Percentiles rank a stretch among this genome's conserved stretches.
phyloP scores from a whole-genome alignment of 176 grass and related monocot genomes.

The Avena atlantica region DNA sequence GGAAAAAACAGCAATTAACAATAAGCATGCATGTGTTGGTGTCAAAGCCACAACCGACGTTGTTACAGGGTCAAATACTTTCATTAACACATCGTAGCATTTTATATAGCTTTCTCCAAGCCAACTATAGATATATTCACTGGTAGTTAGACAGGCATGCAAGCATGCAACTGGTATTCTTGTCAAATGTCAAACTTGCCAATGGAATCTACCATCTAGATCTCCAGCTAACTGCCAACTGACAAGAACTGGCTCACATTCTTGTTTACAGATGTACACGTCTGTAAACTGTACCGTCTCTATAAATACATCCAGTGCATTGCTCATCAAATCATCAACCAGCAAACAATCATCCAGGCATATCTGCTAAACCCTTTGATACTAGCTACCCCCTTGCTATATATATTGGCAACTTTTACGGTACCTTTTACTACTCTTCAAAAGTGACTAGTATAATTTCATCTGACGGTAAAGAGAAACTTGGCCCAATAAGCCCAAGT shows the following conservation, averaged over 20 bases:
- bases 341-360: too few relatives aligned
- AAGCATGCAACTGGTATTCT: background rate
- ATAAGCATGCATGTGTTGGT: background rate
- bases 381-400: background rate
- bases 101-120: too few relatives aligned
- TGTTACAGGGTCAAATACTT: background rate
- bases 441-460: too few relatives aligned
- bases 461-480: too few relatives aligned
- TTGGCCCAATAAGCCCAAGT: too few relatives aligned
- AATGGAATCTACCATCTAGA: too few relatives aligned
- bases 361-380: background rate
- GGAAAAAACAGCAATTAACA: background rate
- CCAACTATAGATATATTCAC: too few relatives aligned
- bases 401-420: too few relatives aligned
- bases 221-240: too few relatives aligned
- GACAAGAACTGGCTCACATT: background rate
- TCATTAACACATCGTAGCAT: background rate
- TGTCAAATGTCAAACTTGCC: background rate
- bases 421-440: too few relatives aligned
- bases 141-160: background rate
- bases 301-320: constrained; percentile 25
- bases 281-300: background rate
- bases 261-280: background rate
- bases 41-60: background rate
- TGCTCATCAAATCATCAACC: background rate